phyloP scores from a whole-genome alignment of 306 rosid genomes.

The Sesbania bispinosa region DNA sequence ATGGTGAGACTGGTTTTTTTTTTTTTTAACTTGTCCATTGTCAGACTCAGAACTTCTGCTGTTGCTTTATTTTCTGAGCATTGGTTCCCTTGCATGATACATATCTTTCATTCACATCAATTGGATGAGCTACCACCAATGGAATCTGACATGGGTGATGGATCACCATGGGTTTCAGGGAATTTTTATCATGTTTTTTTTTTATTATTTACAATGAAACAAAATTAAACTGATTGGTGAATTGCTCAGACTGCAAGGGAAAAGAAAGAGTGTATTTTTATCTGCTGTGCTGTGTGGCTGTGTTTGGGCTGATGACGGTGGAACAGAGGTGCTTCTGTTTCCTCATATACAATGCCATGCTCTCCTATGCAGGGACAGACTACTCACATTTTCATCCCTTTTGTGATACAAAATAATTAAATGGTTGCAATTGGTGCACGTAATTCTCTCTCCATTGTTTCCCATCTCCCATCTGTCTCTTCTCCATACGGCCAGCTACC shows the following conservation, averaged over 20 bases:
- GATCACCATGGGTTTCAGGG: constrained; percentile 47
- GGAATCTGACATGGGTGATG: constrained; percentile 66
- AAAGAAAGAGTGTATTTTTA: neutral
- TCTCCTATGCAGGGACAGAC: constrained; percentile 47
- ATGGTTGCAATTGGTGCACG: constrained; percentile 64
- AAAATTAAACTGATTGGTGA: constrained; percentile 39
- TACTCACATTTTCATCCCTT: too few relatives aligned
- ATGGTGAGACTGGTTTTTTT: neutral
- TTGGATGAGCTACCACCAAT: constrained; percentile 47
- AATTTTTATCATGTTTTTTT: neutral
- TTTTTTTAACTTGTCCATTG: constrained; percentile 13
- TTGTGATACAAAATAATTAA: too few relatives aligned
- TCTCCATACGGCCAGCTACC: constrained; percentile 60
- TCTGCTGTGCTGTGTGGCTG: too few relatives aligned
- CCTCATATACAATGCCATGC: constrained; percentile 38
- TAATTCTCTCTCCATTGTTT: constrained; percentile 60
- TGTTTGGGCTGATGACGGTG: constrained; percentile 11
- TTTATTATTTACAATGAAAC: constrained; percentile 26
- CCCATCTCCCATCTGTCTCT: constrained; percentile 85
- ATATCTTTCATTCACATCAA: constrained; percentile 46
- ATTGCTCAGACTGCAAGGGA: constrained; percentile 4
- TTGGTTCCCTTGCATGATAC: constrained; percentile 45
- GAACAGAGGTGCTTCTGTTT: too few relatives aligned
- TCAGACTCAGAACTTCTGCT: constrained; percentile 27
- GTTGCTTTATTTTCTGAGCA: constrained; percentile 32